Conservation (phyloP, 1,139 yeast species). For the Tardiomyces blankii region DNA sequence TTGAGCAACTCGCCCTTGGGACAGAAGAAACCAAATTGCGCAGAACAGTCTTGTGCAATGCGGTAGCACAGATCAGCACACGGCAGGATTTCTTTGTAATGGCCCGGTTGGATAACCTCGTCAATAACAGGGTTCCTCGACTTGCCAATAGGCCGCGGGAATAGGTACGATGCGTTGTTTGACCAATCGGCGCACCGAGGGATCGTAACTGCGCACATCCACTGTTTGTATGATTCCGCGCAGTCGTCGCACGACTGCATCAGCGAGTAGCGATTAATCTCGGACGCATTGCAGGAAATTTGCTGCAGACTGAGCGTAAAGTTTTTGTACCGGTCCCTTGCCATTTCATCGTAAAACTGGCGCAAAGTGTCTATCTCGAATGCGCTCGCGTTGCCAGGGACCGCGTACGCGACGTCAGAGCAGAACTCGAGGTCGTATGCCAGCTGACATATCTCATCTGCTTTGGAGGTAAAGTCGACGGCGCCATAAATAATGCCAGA, state of each 20-base stretch:
- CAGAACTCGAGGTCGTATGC: slow-evolving; percentile 72
- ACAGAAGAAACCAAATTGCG: slow-evolving; percentile 62
- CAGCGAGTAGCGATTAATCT: slow-evolving; percentile 66
- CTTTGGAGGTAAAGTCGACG: slow-evolving; percentile 51
- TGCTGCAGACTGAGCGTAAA: slow-evolving; percentile 71
- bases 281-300: slow-evolving; percentile 61
- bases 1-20: slow-evolving; percentile 33
- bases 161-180: slow-evolving; percentile 35
- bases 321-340: slow-evolving; percentile 44
- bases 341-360: slow-evolving; percentile 50
- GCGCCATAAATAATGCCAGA: slow-evolving; percentile 63
- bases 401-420: slow-evolving; percentile 73
- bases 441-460: slow-evolving; percentile 50
- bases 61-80: slow-evolving; percentile 73
- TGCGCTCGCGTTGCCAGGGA: slow-evolving; percentile 44
- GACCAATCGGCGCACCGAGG: slow-evolving; percentile 67
- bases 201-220: slow-evolving; percentile 88
- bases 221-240: slow-evolving; percentile 56
- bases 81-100: slow-evolving; percentile 75
- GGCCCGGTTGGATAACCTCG: slow-evolving; percentile 45
- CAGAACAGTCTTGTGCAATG: slow-evolving; percentile 76
- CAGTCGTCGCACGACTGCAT: slow-evolving; percentile 66
- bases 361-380: slow-evolving; percentile 24
- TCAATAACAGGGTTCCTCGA: slow-evolving; percentile 57
- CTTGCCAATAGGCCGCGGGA: slow-evolving; percentile 35